Percentiles rank a stretch among this genome's conserved stretches.
phyloP scores from a whole-genome alignment of 2,329 filamentous ascomycete species.

The Claviceps capensis region DNA sequence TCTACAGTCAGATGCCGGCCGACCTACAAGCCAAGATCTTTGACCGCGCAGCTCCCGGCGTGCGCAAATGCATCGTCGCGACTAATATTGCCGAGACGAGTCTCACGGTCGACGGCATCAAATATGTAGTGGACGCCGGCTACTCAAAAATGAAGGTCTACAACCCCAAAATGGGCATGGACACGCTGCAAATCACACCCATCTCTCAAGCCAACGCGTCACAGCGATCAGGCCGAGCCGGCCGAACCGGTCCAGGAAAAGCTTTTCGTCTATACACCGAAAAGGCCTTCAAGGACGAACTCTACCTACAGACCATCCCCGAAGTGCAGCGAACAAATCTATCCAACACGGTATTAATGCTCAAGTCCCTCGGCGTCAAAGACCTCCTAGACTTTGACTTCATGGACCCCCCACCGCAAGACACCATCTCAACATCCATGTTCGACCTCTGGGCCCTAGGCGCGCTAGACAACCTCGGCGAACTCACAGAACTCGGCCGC shows the following conservation, averaged over 20 bases:
- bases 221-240: conserved; percentile 85
- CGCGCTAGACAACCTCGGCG: conserved; percentile 83
- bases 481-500: conserved; percentile 72
- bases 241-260: conserved; percentile 88
- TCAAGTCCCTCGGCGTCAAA: conserved; percentile 89
- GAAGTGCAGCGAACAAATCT: conserved; percentile 96
- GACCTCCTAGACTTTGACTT: conserved; percentile 96
- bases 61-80: conserved; percentile 93
- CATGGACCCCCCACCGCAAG: conserved; percentile 96
- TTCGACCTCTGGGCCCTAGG: conserved; percentile 97
- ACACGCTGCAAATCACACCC: conserved; percentile 92
- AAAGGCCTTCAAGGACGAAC: conserved; percentile 84
- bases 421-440: conserved; percentile 91
- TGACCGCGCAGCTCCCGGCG: conserved; percentile 75
- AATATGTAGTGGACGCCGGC: conserved; percentile 94
- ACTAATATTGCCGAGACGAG: conserved; percentile 98
- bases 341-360: conserved; percentile 81
- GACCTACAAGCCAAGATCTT: conserved; percentile 98
- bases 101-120: conserved; percentile 95
- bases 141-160: conserved; percentile 98
- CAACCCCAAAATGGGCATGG: conserved; percentile 98
- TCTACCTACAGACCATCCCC: conserved; percentile 93
- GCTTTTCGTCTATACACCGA: conserved; percentile 92
- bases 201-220: conserved; percentile 94
- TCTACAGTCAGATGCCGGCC: conserved; percentile 99